These are phyloP conservation scores for Camelina sativa DNA, from an alignment of 345 rosid genomes.

Conservation along the genomic window DNA sequence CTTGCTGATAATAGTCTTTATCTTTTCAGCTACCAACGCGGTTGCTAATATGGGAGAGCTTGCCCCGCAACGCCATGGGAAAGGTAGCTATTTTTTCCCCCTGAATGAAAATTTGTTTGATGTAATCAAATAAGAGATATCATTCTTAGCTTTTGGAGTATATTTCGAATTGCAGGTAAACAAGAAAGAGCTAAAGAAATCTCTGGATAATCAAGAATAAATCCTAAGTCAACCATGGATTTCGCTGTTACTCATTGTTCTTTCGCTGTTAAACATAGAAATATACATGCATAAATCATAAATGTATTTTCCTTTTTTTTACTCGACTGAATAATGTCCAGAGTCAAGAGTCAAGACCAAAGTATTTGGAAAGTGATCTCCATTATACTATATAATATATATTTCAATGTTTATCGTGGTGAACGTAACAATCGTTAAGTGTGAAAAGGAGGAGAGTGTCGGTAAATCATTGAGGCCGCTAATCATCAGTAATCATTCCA, in stretches of 20 bases:
- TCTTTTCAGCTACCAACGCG: slow-evolving; percentile 74
- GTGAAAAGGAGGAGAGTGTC: neutral
- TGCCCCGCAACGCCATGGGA: slow-evolving; percentile 99
- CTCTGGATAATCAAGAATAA: slow-evolving; percentile 52
- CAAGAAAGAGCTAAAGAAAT: slow-evolving; percentile 85
- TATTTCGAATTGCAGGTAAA: slow-evolving; percentile 64
- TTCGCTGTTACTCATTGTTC: slow-evolving; percentile 17
- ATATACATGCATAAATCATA: neutral
- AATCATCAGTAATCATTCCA: neutral
- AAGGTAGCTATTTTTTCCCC: slow-evolving; percentile 55
- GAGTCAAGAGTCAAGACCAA: neutral
- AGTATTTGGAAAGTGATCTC: slow-evolving; percentile 15
- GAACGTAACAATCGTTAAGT: neutral
- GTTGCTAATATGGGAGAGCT: slow-evolving; percentile 78
- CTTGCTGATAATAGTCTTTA: neutral
- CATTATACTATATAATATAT: neutral
- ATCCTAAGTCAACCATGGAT: slow-evolving; percentile 20
- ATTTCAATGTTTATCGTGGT: neutral
- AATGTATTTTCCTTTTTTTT: neutral
- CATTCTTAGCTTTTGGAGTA: slow-evolving; percentile 2
- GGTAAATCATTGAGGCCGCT: neutral
- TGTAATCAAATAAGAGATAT: slow-evolving; percentile 7
- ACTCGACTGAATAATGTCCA: slow-evolving; percentile 1
- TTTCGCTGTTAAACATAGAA: neutral
- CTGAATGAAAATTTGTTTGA: slow-evolving; percentile 8